Evolutionary conservation across 495 filamentous ascomycete genomes (phyloP).

Genomic region (Tuber microsphaerosporum): DNA sequence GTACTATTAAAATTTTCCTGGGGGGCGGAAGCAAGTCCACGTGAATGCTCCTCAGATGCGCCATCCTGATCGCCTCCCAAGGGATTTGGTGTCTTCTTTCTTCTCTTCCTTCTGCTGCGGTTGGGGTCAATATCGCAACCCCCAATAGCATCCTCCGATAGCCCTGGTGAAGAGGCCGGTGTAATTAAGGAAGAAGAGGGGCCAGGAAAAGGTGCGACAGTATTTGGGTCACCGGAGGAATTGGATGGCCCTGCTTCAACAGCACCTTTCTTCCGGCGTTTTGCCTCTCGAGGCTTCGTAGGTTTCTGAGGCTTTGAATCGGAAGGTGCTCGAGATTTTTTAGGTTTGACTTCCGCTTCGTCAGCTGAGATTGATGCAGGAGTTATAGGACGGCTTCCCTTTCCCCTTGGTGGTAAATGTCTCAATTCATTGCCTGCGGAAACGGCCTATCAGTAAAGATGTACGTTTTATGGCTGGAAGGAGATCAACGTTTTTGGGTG

Average conservation of each 20-base stretch:
- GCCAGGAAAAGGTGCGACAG: conserved; percentile 8
- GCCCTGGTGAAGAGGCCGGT: conserved; percentile 12
- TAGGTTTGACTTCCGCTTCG: conserved; percentile 7
- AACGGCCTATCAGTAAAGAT: not conserved
- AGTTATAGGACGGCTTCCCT: conserved; percentile 18
- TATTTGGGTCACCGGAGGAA: not conserved
- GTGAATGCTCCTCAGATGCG: conserved; percentile 12
- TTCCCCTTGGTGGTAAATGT: not conserved
- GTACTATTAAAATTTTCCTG: conserved; percentile 22
- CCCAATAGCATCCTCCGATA: not conserved
- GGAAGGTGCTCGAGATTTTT: conserved; percentile 15
- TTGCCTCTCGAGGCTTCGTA: conserved; percentile 14
- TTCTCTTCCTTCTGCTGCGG: conserved; percentile 47
- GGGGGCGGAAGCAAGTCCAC: conserved; percentile 23
- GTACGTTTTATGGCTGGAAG: not conserved
- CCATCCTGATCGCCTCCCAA: conserved; percentile 3
- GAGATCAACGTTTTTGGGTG: not conserved
- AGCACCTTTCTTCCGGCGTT: conserved; percentile 17
- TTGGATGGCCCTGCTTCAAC: conserved; percentile 14
- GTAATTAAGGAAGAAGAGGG: conserved; percentile 23
- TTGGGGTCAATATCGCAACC: conserved; percentile 44
- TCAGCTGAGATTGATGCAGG: conserved; percentile 29
- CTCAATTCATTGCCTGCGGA: not conserved
- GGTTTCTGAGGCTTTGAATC: not conserved
- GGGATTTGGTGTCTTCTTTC: conserved; percentile 45